Conservation (phyloP, 2,329 filamentous ascomycete species). For the Fusarium hostae region DNA sequence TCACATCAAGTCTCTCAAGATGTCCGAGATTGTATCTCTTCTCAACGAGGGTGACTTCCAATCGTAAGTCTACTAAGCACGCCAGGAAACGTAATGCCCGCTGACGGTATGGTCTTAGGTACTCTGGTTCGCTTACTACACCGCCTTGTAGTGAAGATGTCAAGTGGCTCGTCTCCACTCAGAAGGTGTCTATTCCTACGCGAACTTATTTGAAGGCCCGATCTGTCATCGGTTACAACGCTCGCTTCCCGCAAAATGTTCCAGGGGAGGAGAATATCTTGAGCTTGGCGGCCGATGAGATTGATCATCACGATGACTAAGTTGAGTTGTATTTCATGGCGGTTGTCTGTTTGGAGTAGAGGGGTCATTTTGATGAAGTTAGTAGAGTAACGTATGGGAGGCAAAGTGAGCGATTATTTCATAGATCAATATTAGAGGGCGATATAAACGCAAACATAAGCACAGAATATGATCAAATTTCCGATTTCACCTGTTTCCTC, state of each 20-base stretch:
- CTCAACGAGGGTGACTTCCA: conserved; percentile 46
- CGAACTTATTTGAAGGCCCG: conserved; percentile 63
- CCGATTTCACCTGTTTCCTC: neutral
- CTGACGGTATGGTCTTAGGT: conserved; percentile 46
- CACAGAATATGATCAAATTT: neutral
- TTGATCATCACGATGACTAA: neutral
- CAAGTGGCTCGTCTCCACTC: conserved; percentile 61
- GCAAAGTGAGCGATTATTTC: conserved; percentile 8
- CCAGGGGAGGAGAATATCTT: conserved; percentile 53
- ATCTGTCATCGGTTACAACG: conserved; percentile 65
- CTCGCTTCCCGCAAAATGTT: conserved; percentile 63
- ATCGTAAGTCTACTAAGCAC: conserved; percentile 37
- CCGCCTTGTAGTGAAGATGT: conserved; percentile 70
- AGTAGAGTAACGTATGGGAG: neutral
- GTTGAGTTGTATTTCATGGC: neutral
- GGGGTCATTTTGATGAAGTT: neutral
- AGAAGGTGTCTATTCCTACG: conserved; percentile 60
- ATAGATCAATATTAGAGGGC: neutral
- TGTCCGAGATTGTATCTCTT: conserved; percentile 51
- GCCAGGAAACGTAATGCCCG: neutral
- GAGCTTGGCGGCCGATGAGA: neutral
- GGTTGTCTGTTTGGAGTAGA: neutral
- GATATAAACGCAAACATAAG: neutral
- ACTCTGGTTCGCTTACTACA: conserved; percentile 70
- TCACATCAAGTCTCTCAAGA: conserved; percentile 54